Evolutionary conservation across 176 grass and related monocot genomes (phyloP).

Genomic region (Zea mays): DNA sequence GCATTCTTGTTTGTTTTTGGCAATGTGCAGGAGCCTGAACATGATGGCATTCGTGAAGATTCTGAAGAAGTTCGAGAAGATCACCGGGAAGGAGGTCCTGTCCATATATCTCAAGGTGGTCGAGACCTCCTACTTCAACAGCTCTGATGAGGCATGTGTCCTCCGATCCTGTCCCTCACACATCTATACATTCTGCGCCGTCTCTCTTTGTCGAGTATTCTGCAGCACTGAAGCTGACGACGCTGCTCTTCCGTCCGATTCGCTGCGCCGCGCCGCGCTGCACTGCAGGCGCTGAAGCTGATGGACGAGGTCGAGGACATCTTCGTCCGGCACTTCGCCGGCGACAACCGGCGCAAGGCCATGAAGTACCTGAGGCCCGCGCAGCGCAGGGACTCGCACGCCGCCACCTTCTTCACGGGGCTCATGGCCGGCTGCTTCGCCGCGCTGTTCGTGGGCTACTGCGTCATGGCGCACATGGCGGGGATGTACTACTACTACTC

Average conservation of each 20-base stretch:
- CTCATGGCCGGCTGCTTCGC: slow-evolving; percentile 68
- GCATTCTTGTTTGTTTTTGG: neutral
- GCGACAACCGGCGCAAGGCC: slow-evolving; percentile 58
- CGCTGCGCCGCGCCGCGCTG: too few relatives aligned
- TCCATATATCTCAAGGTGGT: slow-evolving; percentile 69
- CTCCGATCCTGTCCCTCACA: too few relatives aligned
- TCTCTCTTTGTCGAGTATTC: neutral
- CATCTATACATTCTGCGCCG: neutral
- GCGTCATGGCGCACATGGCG: slow-evolving; percentile 64
- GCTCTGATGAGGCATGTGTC: slow-evolving; percentile 55
- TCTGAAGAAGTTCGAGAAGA: slow-evolving; percentile 86
- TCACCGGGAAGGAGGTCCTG: slow-evolving; percentile 57
- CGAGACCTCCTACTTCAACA: slow-evolving; percentile 90
- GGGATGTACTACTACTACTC: slow-evolving; percentile 46
- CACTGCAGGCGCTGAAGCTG: slow-evolving; percentile 53
- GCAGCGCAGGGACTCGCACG: slow-evolving; percentile 57
- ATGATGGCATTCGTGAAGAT: slow-evolving; percentile 87
- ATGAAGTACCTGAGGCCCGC: slow-evolving; percentile 86
- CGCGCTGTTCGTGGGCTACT: slow-evolving; percentile 65
- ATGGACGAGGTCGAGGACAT: slow-evolving; percentile 77
- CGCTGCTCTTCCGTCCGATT: neutral
- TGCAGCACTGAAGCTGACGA: neutral
- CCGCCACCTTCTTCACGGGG: slow-evolving; percentile 67
- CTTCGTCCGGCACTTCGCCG: slow-evolving; percentile 64
- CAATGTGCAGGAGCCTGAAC: slow-evolving; percentile 65